Evolutionary conservation across 495 filamentous ascomycete genomes (phyloP), one percentile per base, ranked within the genome.

Genomic region (Delitschia confertaspora): DNA sequence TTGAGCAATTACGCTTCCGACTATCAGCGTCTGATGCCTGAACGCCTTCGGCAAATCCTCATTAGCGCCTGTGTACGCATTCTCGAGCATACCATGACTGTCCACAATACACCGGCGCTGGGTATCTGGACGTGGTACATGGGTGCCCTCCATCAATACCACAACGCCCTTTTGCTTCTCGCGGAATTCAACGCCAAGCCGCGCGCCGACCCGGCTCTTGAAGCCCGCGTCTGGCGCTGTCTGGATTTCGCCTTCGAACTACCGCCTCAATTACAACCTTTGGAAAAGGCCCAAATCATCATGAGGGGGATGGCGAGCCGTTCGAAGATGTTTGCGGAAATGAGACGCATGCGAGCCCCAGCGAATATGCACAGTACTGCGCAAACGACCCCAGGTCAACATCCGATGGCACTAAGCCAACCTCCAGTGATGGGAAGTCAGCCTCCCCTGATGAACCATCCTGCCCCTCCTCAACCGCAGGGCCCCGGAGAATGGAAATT

Each of bases 201-300:
- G 8, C 36, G 38, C 36, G 77, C 78, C 0, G 60, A 72, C 44
- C 67, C 69, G 37, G 63, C 61, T 39, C 64, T 76, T 31, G 76
- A 76, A 16, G 66, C 70, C 22, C 68, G 79, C 19, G 79, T 84
- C 34, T 86, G 82, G 82, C 60, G 64, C 4, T 81, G 76, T 45
- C 65, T 86, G 8, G 79, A 85, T 53, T 83, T 78, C 56, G 76
- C 82, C 32, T 86, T 83, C 51, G 69, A 74, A 23, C 60, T 78
- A n/a, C 70, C 76, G 8, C 51, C 63, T 0, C 64, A 67, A 34
- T 52, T 73, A 21, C 49, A 69, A 21, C 49, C 49, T 27, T 51
- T 46, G 17, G 60, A 67, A 32, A 73, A 72, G 42, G 52, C 59
- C 3, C 60, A 62, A 13, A 56, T 59, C 23, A 56, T 74, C 21